A percentile compares a stretch with the other conserved stretches of the same genome.
Conservation (phyloP, 139 green algal species). For the Choricystis sp. region DNA sequence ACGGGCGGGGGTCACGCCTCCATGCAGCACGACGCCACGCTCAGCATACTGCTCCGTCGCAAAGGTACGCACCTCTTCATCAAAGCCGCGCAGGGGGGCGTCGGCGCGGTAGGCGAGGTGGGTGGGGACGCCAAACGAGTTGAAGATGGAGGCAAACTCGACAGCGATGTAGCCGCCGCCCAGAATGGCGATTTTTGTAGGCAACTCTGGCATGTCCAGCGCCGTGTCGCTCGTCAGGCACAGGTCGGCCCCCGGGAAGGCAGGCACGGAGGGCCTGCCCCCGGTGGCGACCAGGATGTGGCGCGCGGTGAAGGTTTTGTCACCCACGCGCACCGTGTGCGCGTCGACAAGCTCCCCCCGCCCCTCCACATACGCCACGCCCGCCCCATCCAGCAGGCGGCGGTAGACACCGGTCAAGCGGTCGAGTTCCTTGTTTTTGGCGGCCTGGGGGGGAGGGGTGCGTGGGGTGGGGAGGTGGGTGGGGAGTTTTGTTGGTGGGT, state of each 20-base stretch:
- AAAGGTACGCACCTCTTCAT: slow-evolving; percentile 25
- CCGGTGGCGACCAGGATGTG: slow-evolving; percentile 90
- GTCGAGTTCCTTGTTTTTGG: slow-evolving; percentile 75
- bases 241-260: slow-evolving; percentile 75
- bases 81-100: slow-evolving; percentile 46
- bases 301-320: slow-evolving; percentile 21
- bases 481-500: no score
- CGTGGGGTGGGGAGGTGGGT: no score
- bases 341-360: slow-evolving; percentile 56
- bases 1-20: slow-evolving; percentile 4
- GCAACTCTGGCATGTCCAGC: slow-evolving; percentile 53
- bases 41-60: slow-evolving; percentile 18
- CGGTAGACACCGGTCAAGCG: slow-evolving; percentile 83
- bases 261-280: slow-evolving; percentile 39
- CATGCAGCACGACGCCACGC: slow-evolving; percentile 28
- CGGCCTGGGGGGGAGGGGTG: slow-evolving; percentile 6
- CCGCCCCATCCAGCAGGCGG: slow-evolving; percentile 59
- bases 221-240: slow-evolving; percentile 81
- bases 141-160: slow-evolving; percentile 94
- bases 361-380: slow-evolving; percentile 50
- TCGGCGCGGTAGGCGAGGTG: slow-evolving; percentile 63
- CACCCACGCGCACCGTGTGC: slow-evolving; percentile 60
- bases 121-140: slow-evolving; percentile 65
- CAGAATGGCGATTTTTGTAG: slow-evolving; percentile 60
- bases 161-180: slow-evolving; percentile 93